A percentile compares a stretch with the other conserved stretches of the same genome.
Conservation (phyloP, 768 basidiomycete species). For the Leccinum truebloodii region DNA sequence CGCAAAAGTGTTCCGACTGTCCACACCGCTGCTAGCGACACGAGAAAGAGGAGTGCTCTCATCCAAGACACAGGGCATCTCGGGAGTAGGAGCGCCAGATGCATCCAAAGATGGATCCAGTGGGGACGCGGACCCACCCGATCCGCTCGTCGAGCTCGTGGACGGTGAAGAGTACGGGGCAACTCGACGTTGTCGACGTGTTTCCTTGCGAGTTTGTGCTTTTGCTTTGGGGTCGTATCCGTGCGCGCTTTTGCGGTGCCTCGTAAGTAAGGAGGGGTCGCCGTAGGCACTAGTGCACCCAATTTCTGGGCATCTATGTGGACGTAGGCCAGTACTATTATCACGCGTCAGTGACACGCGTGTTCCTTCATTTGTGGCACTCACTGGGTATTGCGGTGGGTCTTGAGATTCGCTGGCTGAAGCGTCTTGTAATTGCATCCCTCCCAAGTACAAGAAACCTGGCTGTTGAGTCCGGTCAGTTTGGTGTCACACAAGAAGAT, state of each 20-base stretch:
- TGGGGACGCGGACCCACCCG: too few species aligned
- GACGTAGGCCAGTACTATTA: constrained; percentile 14
- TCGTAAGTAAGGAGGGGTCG: constrained; percentile 26
- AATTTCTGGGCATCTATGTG: constrained; percentile 15
- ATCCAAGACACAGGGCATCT: background rate
- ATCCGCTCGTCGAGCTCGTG: too few species aligned
- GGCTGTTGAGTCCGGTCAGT: constrained; percentile 18
- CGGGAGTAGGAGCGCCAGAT: background rate
- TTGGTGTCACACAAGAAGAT: background rate
- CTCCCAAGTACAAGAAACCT: constrained; percentile 19
- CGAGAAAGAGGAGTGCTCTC: background rate
- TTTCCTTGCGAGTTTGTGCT: too few species aligned
- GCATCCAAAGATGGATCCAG: background rate
- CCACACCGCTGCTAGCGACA: too few species aligned
- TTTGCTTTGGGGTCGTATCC: too few species aligned
- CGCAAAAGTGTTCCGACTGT: too few species aligned
- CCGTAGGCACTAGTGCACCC: constrained; percentile 12
- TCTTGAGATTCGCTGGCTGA: constrained; percentile 28
- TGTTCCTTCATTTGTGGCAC: background rate
- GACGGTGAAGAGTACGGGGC: too few species aligned
- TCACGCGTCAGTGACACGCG: background rate
- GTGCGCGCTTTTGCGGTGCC: constrained; percentile 8
- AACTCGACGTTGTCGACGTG: too few species aligned
- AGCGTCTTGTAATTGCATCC: constrained; percentile 25
- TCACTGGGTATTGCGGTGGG: constrained; percentile 33